Base-by-base conservation (phyloP, 805 yeast genomes). In the Zygoascus flipseniorum region DNA sequence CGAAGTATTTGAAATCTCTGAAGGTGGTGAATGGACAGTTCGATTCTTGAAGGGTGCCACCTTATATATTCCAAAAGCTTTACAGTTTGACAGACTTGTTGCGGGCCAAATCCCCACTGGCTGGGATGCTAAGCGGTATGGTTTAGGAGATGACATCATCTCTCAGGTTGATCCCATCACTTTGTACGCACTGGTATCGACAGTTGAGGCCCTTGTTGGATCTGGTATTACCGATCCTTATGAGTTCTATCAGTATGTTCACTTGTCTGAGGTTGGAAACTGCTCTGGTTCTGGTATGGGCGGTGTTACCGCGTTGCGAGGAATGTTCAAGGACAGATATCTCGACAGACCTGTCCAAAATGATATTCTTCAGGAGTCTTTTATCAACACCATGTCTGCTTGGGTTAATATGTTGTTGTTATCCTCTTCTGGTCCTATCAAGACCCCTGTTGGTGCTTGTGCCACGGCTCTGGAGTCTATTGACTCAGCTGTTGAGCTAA, bases 231-330 rank as follows among this genome's bases (percentile, higher is more conserved):
- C 97, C 56, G 99, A 93, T 70, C 99, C 99, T 59, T 93, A 89
- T 71, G 99, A 93, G 76, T 89, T 95, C 79, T 93, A 93, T 80
- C 85, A 92, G 75, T 95, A 93, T 70, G 96, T 95, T 50, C 99
- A 93, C 72, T 95, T 93, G 54, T 89, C 98, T 47, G 98, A 93
- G 74, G 89, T 93, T 62, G 99, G 99, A 77, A 95, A 92, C 81
- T 90, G 98, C 80, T 86, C 96, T 48, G 99, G 99, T 77, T 89
- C 97, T 54, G 99, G 99, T 82, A 92, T 93, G 96, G 99, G 99
- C 75, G 99, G 99, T 85, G 95, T 92, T 65, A 71, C 86, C 63
- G 99, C 99, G 51, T 75, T 93, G 68, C 87, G 95, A 72, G 97
- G 97, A 64, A 93, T 93, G 98, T 93, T 89, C 79, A 89, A 80